These are phyloP conservation scores for Carex myosuroides DNA, from an alignment of 176 grass and related monocot genomes.

Conservation along the genomic window DNA sequence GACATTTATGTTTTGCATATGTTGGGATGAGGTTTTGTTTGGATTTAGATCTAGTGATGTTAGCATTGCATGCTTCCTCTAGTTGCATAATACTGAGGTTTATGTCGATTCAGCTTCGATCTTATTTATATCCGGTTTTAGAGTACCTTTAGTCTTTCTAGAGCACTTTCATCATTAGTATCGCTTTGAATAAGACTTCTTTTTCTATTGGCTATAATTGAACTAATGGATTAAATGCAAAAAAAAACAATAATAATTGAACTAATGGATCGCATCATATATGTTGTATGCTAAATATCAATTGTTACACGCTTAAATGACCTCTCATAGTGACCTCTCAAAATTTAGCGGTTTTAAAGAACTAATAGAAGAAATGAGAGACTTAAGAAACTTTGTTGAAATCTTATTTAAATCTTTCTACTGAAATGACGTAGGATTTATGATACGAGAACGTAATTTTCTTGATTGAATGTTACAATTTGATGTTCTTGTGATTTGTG, in stretches of 20 bases:
- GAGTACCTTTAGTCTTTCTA: neutral
- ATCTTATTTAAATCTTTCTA: no score
- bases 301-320: neutral
- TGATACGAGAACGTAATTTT: no score
- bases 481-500: no score
- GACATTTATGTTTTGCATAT: no score
- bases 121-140: neutral
- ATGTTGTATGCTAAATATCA: neutral
- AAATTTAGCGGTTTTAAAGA: no score
- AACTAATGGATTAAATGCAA: no score
- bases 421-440: no score
- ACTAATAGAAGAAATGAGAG: no score
- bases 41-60: neutral
- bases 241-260: neutral
- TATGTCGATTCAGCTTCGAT: neutral
- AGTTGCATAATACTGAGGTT: neutral
- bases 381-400: no score
- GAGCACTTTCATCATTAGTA: neutral
- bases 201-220: no score
- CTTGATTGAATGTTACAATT: no score
- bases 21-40: neutral
- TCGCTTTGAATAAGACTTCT: neutral
- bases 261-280: neutral
- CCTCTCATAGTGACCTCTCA: neutral
- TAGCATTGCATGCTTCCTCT: neutral